Percentiles rank a stretch among this genome's conserved stretches.
Conservation (phyloP, 2,329 filamentous ascomycete genomes). For the Diaporthe capsici region DNA sequence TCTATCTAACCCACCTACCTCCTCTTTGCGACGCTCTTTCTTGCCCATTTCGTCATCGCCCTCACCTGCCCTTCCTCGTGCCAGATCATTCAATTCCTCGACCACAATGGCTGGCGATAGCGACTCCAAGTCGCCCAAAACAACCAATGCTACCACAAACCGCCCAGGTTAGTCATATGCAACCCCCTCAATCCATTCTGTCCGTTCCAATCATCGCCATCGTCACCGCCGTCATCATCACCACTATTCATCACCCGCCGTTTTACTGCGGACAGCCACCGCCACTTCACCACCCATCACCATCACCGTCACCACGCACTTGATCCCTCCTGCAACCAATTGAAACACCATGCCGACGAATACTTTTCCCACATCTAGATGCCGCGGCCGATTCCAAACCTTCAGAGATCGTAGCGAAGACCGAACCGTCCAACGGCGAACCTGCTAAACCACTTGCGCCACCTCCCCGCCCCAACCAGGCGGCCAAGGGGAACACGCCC, state of each 20-base stretch:
- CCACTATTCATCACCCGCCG: not conserved
- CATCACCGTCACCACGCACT: slow-evolving; percentile 40
- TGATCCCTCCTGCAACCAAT: not conserved
- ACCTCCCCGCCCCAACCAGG: slow-evolving; percentile 74
- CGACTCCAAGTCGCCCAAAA: slow-evolving; percentile 65
- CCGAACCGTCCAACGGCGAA: slow-evolving; percentile 70
- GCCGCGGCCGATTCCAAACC: slow-evolving; percentile 61
- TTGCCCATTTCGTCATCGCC: slow-evolving; percentile 56
- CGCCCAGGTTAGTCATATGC: slow-evolving; percentile 40
- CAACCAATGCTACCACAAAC: slow-evolving; percentile 50
- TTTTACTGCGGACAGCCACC: slow-evolving; percentile 2
- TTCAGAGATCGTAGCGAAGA: slow-evolving; percentile 60
- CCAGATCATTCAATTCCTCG: slow-evolving; percentile 11
- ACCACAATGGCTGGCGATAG: slow-evolving; percentile 46
- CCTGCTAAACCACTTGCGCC: slow-evolving; percentile 77
- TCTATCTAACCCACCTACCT: slow-evolving; percentile 22
- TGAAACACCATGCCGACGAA: slow-evolving; percentile 36
- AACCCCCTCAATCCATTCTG: slow-evolving; percentile 10
- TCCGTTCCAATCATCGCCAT: slow-evolving; percentile 14
- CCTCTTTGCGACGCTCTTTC: slow-evolving; percentile 32
- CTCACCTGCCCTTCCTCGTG: slow-evolving; percentile 49
- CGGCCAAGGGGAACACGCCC: slow-evolving; percentile 62
- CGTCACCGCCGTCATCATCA: not conserved
- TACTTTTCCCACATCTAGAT: slow-evolving; percentile 52
- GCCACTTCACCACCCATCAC: not conserved